Evolutionary conservation across 306 rosid genomes (phyloP).

Genomic region (Glycine tomentella): DNA sequence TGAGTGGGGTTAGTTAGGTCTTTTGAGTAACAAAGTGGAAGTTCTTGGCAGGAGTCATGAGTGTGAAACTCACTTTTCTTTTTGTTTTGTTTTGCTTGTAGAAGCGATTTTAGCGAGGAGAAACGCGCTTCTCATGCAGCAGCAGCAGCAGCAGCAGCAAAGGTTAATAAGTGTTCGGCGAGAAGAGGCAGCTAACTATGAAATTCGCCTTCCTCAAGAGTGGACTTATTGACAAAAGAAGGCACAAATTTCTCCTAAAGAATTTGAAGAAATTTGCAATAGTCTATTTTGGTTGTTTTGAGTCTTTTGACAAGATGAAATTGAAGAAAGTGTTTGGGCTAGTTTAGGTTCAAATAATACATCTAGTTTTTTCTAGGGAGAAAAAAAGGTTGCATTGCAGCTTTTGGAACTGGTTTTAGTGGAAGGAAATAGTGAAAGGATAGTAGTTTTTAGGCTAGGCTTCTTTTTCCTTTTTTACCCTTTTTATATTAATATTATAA

Average conservation of each 20-base stretch:
- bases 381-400: slow-evolving; percentile 42
- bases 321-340: slow-evolving; percentile 60
- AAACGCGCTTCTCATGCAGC: slow-evolving; percentile 55
- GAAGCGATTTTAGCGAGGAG: slow-evolving; percentile 62
- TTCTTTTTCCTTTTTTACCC: background rate
- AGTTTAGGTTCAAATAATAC: slow-evolving; percentile 59
- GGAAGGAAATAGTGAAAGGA: slow-evolving; percentile 35
- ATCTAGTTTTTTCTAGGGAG: slow-evolving; percentile 26
- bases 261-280: slow-evolving; percentile 11
- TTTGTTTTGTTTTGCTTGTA: background rate
- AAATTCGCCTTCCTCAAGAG: slow-evolving; percentile 75
- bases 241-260: background rate
- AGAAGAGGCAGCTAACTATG: slow-evolving; percentile 59
- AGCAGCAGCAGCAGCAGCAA: slow-evolving; percentile 47
- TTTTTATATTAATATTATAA: background rate
- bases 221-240: slow-evolving; percentile 73
- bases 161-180: slow-evolving; percentile 49
- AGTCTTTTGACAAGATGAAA: slow-evolving; percentile 26
- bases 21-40: background rate
- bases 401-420: slow-evolving; percentile 52
- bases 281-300: slow-evolving; percentile 43
- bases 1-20: slow-evolving; percentile 15
- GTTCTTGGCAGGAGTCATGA: background rate
- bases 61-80: background rate
- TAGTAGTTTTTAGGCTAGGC: slow-evolving; percentile 35